These are phyloP conservation scores for Salvia hispanica DNA, from an alignment of 257 asterid genomes.

Conservation along the genomic window DNA sequence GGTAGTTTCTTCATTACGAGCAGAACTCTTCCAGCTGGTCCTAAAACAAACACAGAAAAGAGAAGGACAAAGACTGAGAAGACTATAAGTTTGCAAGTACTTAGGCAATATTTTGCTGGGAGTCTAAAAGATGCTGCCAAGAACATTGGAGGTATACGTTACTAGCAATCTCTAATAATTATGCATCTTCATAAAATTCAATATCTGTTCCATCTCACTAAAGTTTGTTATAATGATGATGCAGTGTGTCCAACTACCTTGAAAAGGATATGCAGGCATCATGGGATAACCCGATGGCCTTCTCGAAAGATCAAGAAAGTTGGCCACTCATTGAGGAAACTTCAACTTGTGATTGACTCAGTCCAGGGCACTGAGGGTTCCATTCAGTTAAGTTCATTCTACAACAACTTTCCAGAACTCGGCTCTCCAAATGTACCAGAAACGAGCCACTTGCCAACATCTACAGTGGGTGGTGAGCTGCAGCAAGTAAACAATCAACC, in stretches of 20 bases:
- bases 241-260: conserved; percentile 90
- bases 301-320: conserved; percentile 89
- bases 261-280: conserved; percentile 88
- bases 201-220: not conserved
- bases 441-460: conserved; percentile 35
- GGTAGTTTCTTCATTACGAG: conserved; percentile 43
- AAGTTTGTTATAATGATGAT: conserved; percentile 16
- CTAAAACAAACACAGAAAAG: conserved; percentile 51
- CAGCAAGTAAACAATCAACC: conserved; percentile 36
- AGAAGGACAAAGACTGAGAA: conserved; percentile 65
- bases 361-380: conserved; percentile 83
- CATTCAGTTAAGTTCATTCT: conserved; percentile 72
- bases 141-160: conserved; percentile 67
- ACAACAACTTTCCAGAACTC: conserved; percentile 73
- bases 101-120: conserved; percentile 73
- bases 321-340: conserved; percentile 75
- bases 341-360: conserved; percentile 83
- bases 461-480: conserved; percentile 31
- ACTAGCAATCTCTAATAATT: not conserved
- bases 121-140: conserved; percentile 86
- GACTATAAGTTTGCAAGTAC: conserved; percentile 67
- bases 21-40: conserved; percentile 35
- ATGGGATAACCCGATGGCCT: conserved; percentile 85
- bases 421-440: conserved; percentile 50
- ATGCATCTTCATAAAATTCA: conserved; percentile 2